Evolutionary conservation across 768 basidiomycete genomes (phyloP).

Genomic region (Tricholoma saponaceum): DNA sequence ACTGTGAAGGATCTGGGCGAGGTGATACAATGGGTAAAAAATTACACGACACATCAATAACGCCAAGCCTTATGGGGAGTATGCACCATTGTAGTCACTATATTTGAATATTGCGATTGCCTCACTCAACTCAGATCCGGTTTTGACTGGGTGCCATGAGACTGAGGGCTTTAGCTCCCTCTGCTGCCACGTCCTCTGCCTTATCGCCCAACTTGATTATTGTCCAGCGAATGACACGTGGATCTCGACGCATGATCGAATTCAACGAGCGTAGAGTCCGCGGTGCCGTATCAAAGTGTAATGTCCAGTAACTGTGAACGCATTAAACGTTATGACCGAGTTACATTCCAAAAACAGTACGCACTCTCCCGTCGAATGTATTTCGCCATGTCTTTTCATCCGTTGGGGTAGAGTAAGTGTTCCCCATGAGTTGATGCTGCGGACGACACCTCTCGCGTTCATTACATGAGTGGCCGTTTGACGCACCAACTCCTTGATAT

Average conservation of each 20-base stretch:
- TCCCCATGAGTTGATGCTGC: slow-evolving; percentile 74
- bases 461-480: slow-evolving; percentile 70
- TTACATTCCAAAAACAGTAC: not conserved
- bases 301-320: slow-evolving; percentile 73
- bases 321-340: not conserved
- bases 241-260: slow-evolving; percentile 68
- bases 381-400: slow-evolving; percentile 61
- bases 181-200: slow-evolving; percentile 59
- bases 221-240: slow-evolving; percentile 80
- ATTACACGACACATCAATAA: not conserved
- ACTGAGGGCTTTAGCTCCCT: slow-evolving; percentile 29
- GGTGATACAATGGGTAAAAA: slow-evolving; percentile 13
- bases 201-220: slow-evolving; percentile 74
- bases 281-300: slow-evolving; percentile 88
- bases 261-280: slow-evolving; percentile 61
- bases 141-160: no score
- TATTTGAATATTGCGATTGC: no score
- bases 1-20: slow-evolving; percentile 10
- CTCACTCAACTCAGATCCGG: no score
- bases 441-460: slow-evolving; percentile 75
- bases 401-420: slow-evolving; percentile 68
- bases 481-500: slow-evolving; percentile 71
- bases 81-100: no score
- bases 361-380: slow-evolving; percentile 69
- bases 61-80: no score